Percentiles rank a stretch among this genome's conserved stretches.
Evolutionary conservation across 2,329 filamentous ascomycete genomes (phyloP).

Genomic region (Hymenoscyphus repandus): DNA sequence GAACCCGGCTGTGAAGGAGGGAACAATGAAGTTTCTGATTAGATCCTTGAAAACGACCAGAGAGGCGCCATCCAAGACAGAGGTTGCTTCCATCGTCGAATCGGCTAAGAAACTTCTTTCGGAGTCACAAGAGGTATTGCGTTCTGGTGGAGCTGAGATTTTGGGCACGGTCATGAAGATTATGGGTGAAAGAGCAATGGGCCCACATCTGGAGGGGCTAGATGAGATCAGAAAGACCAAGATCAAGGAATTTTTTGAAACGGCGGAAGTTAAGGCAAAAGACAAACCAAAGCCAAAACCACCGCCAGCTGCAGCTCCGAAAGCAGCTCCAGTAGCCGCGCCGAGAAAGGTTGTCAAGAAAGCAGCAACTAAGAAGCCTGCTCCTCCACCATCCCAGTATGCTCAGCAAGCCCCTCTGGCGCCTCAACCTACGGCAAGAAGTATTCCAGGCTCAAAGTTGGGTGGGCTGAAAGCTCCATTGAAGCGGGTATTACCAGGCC

Average conservation of each 20-base stretch:
- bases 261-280: conserved; percentile 79
- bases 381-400: conserved; percentile 39
- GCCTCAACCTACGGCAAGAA: conserved; percentile 52
- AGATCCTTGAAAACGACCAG: conserved; percentile 78
- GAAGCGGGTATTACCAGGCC: conserved; percentile 47
- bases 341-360: conserved; percentile 41
- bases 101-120: conserved; percentile 82
- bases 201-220: conserved; percentile 80
- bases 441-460: conserved; percentile 44
- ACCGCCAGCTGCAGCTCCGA: conserved; percentile 53
- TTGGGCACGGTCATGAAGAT: conserved; percentile 98
- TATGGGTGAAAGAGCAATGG: conserved; percentile 94
- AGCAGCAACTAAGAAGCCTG: conserved; percentile 42
- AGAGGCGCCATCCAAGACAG: conserved; percentile 76
- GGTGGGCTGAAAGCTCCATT: conserved; percentile 56
- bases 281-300: conserved; percentile 93
- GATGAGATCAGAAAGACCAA: conserved; percentile 96
- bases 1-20: conserved; percentile 96
- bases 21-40: conserved; percentile 89
- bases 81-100: conserved; percentile 83
- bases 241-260: conserved; percentile 86
- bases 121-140: conserved; percentile 79
- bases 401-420: conserved; percentile 49
- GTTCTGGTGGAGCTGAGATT: conserved; percentile 86
- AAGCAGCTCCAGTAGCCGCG: conserved; percentile 38